phyloP scores from a whole-genome alignment of 768 basidiomycete genomes.

The Hypholoma sublateritium region DNA sequence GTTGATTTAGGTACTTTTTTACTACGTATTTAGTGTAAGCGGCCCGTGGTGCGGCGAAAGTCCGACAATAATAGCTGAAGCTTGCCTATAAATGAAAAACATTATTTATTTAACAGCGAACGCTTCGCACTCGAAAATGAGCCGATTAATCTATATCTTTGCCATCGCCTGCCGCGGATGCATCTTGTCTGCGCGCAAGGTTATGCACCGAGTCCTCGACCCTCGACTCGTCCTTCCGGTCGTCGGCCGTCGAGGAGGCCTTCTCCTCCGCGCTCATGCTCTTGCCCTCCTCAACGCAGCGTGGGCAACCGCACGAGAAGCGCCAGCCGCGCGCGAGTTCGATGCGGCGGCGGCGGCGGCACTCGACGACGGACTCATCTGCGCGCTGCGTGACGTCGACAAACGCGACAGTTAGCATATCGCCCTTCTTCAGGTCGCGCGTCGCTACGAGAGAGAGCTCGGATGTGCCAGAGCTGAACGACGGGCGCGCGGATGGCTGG shows the following conservation, averaged over 20 bases:
- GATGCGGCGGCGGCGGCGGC: slow-evolving; percentile 62
- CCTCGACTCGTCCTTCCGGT: slow-evolving; percentile 52
- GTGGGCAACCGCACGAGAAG: slow-evolving; percentile 72
- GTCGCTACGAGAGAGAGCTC: slow-evolving; percentile 71
- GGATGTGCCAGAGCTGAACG: slow-evolving; percentile 65
- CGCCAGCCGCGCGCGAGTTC: slow-evolving; percentile 83
- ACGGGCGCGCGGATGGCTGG: slow-evolving; percentile 61
- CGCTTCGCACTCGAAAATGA: too few relatives aligned
- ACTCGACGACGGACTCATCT: slow-evolving; percentile 52
- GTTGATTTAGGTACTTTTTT: too few relatives aligned
- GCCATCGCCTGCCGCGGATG: not conserved
- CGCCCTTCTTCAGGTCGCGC: slow-evolving; percentile 68
- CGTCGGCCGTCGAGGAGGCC: slow-evolving; percentile 23
- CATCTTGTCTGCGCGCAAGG: slow-evolving; percentile 10
- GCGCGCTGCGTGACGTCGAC: slow-evolving; percentile 63
- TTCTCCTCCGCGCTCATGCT: slow-evolving; percentile 32
- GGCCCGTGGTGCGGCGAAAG: too few relatives aligned
- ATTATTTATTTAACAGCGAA: too few relatives aligned
- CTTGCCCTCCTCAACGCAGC: slow-evolving; percentile 58
- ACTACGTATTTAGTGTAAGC: too few relatives aligned
- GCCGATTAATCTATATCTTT: not conserved
- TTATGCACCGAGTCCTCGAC: slow-evolving; percentile 34
- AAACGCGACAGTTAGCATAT: slow-evolving; percentile 74
- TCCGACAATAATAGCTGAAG: too few relatives aligned
- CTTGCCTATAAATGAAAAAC: too few relatives aligned